Conservation (phyloP, 768 basidiomycete genomes). For the Lactifluus hygrophoroides region DNA sequence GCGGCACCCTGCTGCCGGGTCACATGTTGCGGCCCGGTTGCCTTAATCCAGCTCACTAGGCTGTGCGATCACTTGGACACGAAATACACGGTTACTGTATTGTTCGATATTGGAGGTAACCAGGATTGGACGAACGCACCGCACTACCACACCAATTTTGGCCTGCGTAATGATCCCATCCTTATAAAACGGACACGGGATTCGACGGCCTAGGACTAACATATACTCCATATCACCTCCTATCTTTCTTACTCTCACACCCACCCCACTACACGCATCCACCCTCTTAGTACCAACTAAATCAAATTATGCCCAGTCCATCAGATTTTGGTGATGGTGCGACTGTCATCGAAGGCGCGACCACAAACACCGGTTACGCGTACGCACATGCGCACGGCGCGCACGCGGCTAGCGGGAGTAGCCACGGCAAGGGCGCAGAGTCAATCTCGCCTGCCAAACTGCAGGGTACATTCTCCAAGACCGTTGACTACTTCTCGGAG, state of each 20-base stretch:
- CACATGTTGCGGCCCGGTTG: too few species aligned
- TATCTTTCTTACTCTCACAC: background rate
- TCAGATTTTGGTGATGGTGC: slow-evolving; percentile 11
- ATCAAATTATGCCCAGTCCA: background rate
- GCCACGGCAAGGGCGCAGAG: slow-evolving; percentile 1
- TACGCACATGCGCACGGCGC: background rate
- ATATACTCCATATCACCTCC: too few species aligned
- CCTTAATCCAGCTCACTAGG: too few species aligned
- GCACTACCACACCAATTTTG: background rate
- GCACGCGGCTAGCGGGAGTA: background rate
- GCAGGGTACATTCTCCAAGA: slow-evolving; percentile 1
- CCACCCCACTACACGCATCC: background rate
- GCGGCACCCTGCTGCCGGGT: too few species aligned
- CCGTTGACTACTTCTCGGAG: slow-evolving; percentile 29
- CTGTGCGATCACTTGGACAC: too few species aligned
- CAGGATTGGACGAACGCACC: too few species aligned
- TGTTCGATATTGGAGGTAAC: too few species aligned
- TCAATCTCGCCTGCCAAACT: background rate
- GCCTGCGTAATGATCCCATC: background rate
- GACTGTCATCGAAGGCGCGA: slow-evolving; percentile 4
- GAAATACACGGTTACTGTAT: too few species aligned
- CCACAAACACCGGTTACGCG: background rate
- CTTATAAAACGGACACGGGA: too few species aligned
- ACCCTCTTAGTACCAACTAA: background rate
- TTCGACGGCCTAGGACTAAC: too few species aligned